Evolutionary conservation across 805 yeast genomes (phyloP), one percentile per base, ranked within the genome.

Genomic region (Schizosaccharomyces lindneri): DNA sequence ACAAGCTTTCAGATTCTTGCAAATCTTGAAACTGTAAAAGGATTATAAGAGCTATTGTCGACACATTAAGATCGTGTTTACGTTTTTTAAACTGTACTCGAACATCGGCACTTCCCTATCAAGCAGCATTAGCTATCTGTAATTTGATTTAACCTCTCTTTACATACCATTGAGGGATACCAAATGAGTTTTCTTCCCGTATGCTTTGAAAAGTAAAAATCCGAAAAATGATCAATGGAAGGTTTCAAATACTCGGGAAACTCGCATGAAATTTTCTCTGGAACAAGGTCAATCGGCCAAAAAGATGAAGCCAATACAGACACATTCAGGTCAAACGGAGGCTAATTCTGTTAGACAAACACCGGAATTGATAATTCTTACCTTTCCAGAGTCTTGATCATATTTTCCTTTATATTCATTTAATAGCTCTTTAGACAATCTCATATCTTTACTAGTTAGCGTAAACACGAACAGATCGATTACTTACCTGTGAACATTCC

Each of bases 1-100:
- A 78, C 55, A 84, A 76, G 59, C 73, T 72, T 57, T 75, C 66
- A 29, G 69, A 70, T 11, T 64, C 66, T 43, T 67, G 65, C 55
- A 77, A 74, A 41, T 82, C 84, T 62, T 78, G 79, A 70, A 93
- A 90, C 55, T 88, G 76, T 62, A 86, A 70, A 69, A 90, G 78
- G 31, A 93, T 81, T 0, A 85, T 72, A n/a, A 85, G 89, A 13
- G 95, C 84, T 65, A 82, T 81, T 0, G 94, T 77, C 0, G 96
- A 83, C 79, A 88, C 77, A 64, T 81, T 85, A 55, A 89, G 78
- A 63, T 85, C 89, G 68, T 90, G 89, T 1, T 83, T 78, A 59
- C 80, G 78, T 41, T 81, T 78, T 4, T 83, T 81, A 65, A 83
- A 85, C 43, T 81, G 76, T 66, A 84, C 82, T 61, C 84, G 76